Percentiles rank a stretch among this genome's conserved stretches.
These are phyloP conservation scores for Apostasia shenzhenica DNA, from an alignment of 106 monocot species.

Conservation along the genomic window DNA sequence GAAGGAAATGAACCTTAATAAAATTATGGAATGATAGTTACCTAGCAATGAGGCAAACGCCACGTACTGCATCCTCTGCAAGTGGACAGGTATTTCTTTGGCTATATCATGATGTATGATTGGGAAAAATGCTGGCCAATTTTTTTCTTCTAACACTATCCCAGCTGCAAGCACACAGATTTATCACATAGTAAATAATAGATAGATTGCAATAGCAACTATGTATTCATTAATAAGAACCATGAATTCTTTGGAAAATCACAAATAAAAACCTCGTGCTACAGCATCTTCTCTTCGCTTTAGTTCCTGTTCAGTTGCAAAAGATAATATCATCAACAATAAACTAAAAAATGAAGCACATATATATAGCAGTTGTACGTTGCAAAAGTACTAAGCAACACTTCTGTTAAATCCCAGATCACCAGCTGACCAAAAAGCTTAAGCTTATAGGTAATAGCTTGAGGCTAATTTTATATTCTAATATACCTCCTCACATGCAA, in stretches of 20 bases:
- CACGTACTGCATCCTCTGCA: conserved; percentile 84
- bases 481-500: no score
- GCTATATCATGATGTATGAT: conserved; percentile 97
- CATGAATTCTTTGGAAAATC: not conserved
- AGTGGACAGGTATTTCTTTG: conserved; percentile 88
- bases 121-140: conserved; percentile 94
- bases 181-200: not conserved
- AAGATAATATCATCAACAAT: not conserved
- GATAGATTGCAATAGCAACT: not conserved
- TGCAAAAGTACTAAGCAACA: no score
- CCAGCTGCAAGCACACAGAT: conserved; percentile 50
- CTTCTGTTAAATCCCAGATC: no score
- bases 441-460: no score
- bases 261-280: conserved; percentile 8
- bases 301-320: conserved; percentile 13
- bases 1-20: not conserved
- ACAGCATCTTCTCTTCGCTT: conserved; percentile 19
- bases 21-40: conserved; percentile 10
- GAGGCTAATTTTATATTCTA: no score
- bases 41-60: conserved; percentile 98
- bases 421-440: no score
- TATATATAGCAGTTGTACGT: no score
- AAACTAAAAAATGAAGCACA: not conserved
- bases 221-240: not conserved
- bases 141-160: conserved; percentile 72